A percentile compares a stretch with the other conserved stretches of the same genome.
These are phyloP conservation scores for Trypanosoma vivax DNA, from an alignment of 208 protist species.

Conservation along the genomic window DNA sequence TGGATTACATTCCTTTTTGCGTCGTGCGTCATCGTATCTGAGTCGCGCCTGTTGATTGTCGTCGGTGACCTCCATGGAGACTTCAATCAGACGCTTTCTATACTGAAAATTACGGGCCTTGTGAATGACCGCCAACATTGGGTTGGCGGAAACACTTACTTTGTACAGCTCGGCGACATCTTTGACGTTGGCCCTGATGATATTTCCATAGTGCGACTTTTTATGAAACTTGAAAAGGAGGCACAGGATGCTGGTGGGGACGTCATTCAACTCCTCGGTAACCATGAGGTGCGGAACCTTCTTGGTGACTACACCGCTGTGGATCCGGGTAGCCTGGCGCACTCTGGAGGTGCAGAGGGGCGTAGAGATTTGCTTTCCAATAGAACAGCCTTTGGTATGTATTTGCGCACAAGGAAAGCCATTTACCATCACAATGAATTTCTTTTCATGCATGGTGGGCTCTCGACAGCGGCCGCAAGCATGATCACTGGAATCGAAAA, in stretches of 20 bases:
- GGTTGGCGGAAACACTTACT: slow-evolving; percentile 65
- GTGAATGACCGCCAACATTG: slow-evolving; percentile 68
- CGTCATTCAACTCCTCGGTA: slow-evolving; percentile 84
- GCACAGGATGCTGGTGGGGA: slow-evolving; percentile 61
- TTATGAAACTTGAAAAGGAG: slow-evolving; percentile 72
- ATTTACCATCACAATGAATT: slow-evolving; percentile 76
- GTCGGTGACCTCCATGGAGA: slow-evolving; percentile 86
- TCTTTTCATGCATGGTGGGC: slow-evolving; percentile 89
- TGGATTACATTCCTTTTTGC: slow-evolving; percentile 8
- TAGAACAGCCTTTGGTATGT: slow-evolving; percentile 50
- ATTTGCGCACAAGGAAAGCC: slow-evolving; percentile 70
- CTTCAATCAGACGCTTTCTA: slow-evolving; percentile 65
- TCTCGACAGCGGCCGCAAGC: slow-evolving; percentile 62
- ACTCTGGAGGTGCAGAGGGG: slow-evolving; percentile 42
- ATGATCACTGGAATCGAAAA: slow-evolving; percentile 71
- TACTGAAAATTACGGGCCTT: slow-evolving; percentile 60
- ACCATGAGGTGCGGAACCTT: slow-evolving; percentile 90
- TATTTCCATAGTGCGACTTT: slow-evolving; percentile 62
- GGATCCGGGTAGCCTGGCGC: slow-evolving; percentile 39
- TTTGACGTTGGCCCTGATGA: slow-evolving; percentile 88
- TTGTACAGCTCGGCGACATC: slow-evolving; percentile 89
- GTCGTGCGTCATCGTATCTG: background rate
- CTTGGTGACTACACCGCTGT: slow-evolving; percentile 74
- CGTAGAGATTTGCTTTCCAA: slow-evolving; percentile 67
- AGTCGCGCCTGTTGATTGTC: slow-evolving; percentile 60